Conservation (phyloP, 495 filamentous ascomycete genomes). For the Staphylotrichum longicolle region DNA sequence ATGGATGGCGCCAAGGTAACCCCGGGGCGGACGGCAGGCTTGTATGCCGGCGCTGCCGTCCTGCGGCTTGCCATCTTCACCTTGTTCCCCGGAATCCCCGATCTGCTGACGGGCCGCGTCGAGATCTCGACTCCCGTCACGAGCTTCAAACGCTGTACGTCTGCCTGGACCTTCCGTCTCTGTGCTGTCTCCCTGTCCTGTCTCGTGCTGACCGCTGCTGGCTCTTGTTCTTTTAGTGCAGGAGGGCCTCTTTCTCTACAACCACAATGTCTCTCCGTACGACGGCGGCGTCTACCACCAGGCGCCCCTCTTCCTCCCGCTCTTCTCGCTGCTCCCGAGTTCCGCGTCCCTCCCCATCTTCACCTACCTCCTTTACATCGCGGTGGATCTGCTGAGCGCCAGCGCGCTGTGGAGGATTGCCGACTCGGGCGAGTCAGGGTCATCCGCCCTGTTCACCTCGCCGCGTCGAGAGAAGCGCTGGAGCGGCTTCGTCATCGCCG, state of each 20-base stretch:
- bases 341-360: constrained; percentile 61
- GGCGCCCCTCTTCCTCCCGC: constrained; percentile 85
- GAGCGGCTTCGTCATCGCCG: constrained; percentile 73
- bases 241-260: constrained; percentile 94
- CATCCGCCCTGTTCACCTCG: constrained; percentile 71
- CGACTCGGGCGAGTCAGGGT: constrained; percentile 72
- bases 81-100: constrained; percentile 78
- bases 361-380: constrained; percentile 75
- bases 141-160: constrained; percentile 89
- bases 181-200: background rate
- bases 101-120: constrained; percentile 83
- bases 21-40: constrained; percentile 61
- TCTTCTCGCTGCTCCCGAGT: constrained; percentile 83
- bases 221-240: constrained; percentile 62
- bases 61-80: constrained; percentile 78
- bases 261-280: constrained; percentile 93
- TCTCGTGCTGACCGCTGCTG: constrained; percentile 6
- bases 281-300: constrained; percentile 98
- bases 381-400: constrained; percentile 80
- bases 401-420: constrained; percentile 79
- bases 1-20: constrained; percentile 49
- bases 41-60: constrained; percentile 73
- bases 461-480: constrained; percentile 73
- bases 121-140: constrained; percentile 96
- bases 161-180: background rate